Conservation (phyloP, 306 rosid genomes). For the Cicer bijugum region DNA sequence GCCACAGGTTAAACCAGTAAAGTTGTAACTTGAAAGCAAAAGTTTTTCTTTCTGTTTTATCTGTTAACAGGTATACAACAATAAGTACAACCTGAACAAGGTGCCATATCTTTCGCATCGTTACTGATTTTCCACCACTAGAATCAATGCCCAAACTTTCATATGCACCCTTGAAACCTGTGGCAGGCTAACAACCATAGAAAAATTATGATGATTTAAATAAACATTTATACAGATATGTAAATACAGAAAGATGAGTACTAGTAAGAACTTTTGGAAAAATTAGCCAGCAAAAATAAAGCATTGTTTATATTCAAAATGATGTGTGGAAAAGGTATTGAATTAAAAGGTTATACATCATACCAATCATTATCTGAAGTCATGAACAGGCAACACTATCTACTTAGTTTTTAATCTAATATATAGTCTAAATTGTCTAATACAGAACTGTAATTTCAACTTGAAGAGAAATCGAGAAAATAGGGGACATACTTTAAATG, state of each 20-base stretch:
- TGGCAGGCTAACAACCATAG: conserved; percentile 64
- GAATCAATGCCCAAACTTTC: conserved; percentile 76
- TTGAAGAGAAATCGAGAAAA: conserved; percentile 24
- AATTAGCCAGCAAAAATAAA: conserved; percentile 26
- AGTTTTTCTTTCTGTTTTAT: conserved; percentile 16
- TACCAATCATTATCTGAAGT: conserved; percentile 20
- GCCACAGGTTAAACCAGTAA: conserved; percentile 37
- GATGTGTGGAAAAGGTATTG: conserved; percentile 23
- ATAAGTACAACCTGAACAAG: conserved; percentile 74
- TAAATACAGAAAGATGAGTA: conserved; percentile 22
- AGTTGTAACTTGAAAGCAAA: conserved; percentile 16
- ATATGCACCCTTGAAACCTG: conserved; percentile 85
- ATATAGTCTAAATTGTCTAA: not conserved
- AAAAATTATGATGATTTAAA: conserved; percentile 21
- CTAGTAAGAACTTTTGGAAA: conserved; percentile 6
- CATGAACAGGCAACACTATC: conserved; percentile 30
- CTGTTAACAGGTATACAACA: conserved; percentile 38
- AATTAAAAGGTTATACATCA: conserved; percentile 25
- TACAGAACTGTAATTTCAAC: conserved; percentile 27
- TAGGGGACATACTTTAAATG: conserved; percentile 67
- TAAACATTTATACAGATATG: not conserved
- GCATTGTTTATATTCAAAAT: conserved; percentile 6
- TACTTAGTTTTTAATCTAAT: conserved; percentile 19
- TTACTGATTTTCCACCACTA: conserved; percentile 91
- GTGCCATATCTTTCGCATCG: conserved; percentile 95